A percentile compares a stretch with the other conserved stretches of the same genome.
Evolutionary conservation across 495 filamentous ascomycete species (phyloP).

Genomic region (Neurospora cerealis): DNA sequence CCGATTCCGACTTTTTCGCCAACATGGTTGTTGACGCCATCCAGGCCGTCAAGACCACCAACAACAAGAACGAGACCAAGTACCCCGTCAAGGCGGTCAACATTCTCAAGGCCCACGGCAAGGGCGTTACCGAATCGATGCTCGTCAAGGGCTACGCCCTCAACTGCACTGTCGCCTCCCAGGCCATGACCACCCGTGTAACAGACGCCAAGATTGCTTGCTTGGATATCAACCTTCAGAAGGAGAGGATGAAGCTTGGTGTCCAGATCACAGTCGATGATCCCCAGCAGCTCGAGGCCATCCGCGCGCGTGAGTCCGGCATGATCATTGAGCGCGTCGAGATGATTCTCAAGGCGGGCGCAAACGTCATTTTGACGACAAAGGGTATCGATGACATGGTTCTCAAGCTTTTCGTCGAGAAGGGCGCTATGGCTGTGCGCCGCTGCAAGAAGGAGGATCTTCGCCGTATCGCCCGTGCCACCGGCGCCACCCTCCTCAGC

Average conservation of each 20-base stretch:
- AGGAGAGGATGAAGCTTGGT: constrained; percentile 97
- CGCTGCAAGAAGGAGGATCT: constrained; percentile 99
- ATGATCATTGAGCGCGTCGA: constrained; percentile 93
- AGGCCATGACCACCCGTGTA: constrained; percentile 93
- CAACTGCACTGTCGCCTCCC: constrained; percentile 97
- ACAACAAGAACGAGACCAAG: constrained; percentile 82
- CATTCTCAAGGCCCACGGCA: constrained; percentile 94
- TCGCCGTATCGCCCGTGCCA: constrained; percentile 89
- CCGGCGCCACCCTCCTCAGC: constrained; percentile 85
- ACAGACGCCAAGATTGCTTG: constrained; percentile 93
- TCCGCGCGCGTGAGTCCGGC: constrained; percentile 79
- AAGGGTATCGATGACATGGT: constrained; percentile 97
- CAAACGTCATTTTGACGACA: constrained; percentile 92
- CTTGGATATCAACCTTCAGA: constrained; percentile 96
- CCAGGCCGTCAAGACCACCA: constrained; percentile 84
- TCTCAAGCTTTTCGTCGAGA: constrained; percentile 90
- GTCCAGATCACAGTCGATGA: constrained; percentile 98
- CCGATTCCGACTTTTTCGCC: constrained; percentile 93
- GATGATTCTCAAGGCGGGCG: constrained; percentile 94
- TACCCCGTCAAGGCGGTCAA: constrained; percentile 99
- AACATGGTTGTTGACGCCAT: constrained; percentile 97
- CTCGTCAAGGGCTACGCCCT: constrained; percentile 94
- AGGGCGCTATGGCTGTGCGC: constrained; percentile 89
- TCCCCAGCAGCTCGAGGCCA: constrained; percentile 93
- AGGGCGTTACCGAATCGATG: constrained; percentile 78